phyloP scores from a whole-genome alignment of 805 yeast genomes.

The Nakazawaea laoshanensis region DNA sequence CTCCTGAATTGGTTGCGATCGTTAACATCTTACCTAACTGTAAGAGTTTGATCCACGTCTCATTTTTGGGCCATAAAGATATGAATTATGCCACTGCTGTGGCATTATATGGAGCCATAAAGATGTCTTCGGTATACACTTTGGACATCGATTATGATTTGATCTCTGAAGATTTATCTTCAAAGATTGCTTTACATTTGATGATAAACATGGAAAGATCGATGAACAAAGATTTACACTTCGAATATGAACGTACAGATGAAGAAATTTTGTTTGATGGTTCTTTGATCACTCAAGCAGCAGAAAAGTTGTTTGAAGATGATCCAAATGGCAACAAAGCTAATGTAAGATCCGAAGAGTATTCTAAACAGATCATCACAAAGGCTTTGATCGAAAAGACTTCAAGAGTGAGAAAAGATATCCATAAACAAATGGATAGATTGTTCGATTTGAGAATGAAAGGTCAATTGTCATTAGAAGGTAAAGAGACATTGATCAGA shows the following conservation, averaged over 20 bases:
- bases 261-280: slow-evolving; percentile 74
- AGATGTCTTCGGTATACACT: slow-evolving; percentile 37
- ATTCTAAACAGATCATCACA: slow-evolving; percentile 34
- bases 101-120: slow-evolving; percentile 41
- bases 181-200: slow-evolving; percentile 45
- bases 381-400: slow-evolving; percentile 46
- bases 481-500: slow-evolving; percentile 44
- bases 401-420: slow-evolving; percentile 36
- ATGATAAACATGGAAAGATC: slow-evolving; percentile 49
- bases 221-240: slow-evolving; percentile 22
- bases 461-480: slow-evolving; percentile 42
- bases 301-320: slow-evolving; percentile 48
- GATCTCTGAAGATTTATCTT: slow-evolving; percentile 40
- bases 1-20: slow-evolving; percentile 38
- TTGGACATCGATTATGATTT: slow-evolving; percentile 47
- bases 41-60: slow-evolving; percentile 41
- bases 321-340: slow-evolving; percentile 17
- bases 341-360: slow-evolving; percentile 21
- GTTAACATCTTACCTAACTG: slow-evolving; percentile 39
- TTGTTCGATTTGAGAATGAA: slow-evolving; percentile 35
- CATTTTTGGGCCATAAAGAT: slow-evolving; percentile 42
- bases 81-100: slow-evolving; percentile 36
- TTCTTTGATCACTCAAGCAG: slow-evolving; percentile 62
- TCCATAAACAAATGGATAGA: slow-evolving; percentile 43
- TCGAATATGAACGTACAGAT: slow-evolving; percentile 16